Percentiles rank a stretch among this genome's conserved stretches.
Evolutionary conservation across 2,329 filamentous ascomycete species (phyloP).

Genomic region (Chrysoporthe puriensis): DNA sequence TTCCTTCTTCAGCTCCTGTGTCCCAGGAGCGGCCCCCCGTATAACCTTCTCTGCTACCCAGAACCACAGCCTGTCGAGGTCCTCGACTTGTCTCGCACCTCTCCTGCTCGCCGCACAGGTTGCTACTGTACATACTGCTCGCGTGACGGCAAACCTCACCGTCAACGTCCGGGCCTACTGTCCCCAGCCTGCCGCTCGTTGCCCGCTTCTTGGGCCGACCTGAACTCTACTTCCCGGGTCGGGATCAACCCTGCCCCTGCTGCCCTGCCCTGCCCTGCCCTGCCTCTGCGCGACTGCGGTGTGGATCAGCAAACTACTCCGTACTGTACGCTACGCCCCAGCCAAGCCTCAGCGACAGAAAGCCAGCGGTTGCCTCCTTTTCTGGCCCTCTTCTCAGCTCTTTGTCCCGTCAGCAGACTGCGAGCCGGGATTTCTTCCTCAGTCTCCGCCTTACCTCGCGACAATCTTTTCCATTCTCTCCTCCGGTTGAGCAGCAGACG

Average conservation of each 20-base stretch:
- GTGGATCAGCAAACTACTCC: conserved; percentile 12
- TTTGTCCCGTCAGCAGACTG: conserved; percentile 1
- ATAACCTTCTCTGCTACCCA: neutral
- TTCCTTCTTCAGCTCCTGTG: conserved; percentile 10
- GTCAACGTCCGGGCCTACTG: neutral
- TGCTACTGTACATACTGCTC: neutral
- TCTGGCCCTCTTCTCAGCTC: conserved; percentile 6
- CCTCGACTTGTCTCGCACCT: neutral
- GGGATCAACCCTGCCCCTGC: conserved; percentile 6
- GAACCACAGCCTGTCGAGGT: neutral
- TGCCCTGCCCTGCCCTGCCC: too few relatives aligned
- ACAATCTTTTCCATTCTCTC: neutral
- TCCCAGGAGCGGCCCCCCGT: conserved; percentile 12
- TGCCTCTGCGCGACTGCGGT: conserved; percentile 1
- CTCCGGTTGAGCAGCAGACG: neutral
- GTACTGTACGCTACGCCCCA: conserved; percentile 9
- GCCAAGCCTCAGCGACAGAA: neutral
- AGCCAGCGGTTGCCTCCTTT: conserved; percentile 16
- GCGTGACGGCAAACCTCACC: neutral
- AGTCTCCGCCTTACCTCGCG: neutral
- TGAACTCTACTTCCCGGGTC: conserved; percentile 6
- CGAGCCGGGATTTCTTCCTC: neutral
- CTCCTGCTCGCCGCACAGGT: neutral
- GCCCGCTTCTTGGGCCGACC: neutral
- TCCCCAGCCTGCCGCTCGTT: neutral